phyloP scores from a whole-genome alignment of 2,329 filamentous ascomycete species.

The Septoria linicola region DNA sequence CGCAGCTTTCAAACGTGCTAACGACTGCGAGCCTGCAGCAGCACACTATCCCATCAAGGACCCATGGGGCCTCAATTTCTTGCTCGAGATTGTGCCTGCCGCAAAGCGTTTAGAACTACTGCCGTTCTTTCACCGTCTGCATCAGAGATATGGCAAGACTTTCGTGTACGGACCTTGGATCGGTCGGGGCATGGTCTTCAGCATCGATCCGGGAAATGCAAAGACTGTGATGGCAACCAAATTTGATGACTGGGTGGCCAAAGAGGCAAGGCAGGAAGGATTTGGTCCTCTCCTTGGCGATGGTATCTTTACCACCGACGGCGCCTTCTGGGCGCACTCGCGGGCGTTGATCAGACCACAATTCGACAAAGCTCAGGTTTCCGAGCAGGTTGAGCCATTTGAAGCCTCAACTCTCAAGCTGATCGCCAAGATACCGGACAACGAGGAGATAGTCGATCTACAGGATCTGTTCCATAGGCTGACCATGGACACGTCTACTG shows the following conservation, averaged over 20 bases:
- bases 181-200: slow-evolving; percentile 2
- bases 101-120: slow-evolving; percentile 9
- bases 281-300: slow-evolving; percentile 1
- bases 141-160: slow-evolving; percentile 5
- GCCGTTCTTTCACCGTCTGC: slow-evolving; percentile 5
- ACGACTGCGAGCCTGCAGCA: slow-evolving; percentile 5
- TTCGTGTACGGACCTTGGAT: slow-evolving; percentile 1
- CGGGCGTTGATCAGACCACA: slow-evolving; percentile 35
- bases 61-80: slow-evolving; percentile 2
- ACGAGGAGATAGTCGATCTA: slow-evolving; percentile 58
- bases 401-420: too few relatives aligned
- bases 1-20: slow-evolving; percentile 1
- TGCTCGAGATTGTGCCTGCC: slow-evolving; percentile 6
- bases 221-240: background rate
- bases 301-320: background rate
- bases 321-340: slow-evolving; percentile 31
- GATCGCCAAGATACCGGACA: slow-evolving; percentile 46
- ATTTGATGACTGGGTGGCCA: background rate
- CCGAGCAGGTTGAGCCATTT: too few relatives aligned
- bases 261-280: background rate
- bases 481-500: slow-evolving; percentile 64
- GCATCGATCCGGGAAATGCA: slow-evolving; percentile 1
- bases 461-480: slow-evolving; percentile 63
- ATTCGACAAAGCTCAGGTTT: slow-evolving; percentile 20
- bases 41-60: slow-evolving; percentile 2